Evolutionary conservation across 2,329 filamentous ascomycete genomes (phyloP).

Genomic region (Fusarium sp.): DNA sequence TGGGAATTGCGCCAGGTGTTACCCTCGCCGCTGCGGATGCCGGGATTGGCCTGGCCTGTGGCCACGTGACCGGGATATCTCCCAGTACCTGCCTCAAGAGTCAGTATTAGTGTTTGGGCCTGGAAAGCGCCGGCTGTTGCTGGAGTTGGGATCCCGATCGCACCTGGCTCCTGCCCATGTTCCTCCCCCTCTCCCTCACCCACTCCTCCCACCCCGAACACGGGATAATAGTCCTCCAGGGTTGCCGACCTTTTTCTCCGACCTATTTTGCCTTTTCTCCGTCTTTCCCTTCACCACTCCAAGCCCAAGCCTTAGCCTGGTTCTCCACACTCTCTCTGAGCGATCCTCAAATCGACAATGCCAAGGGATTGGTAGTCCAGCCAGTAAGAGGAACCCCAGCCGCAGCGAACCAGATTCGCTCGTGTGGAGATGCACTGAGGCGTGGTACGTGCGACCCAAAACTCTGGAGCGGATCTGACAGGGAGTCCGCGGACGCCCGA

Average conservation of each 20-base stretch:
- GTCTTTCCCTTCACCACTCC: conserved; percentile 4
- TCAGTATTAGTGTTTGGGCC: not conserved
- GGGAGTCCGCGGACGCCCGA: not conserved
- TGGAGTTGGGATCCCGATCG: conserved; percentile 5
- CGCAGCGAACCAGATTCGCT: conserved; percentile 25
- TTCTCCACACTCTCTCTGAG: not conserved
- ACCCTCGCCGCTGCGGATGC: conserved; percentile 18
- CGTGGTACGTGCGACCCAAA: conserved; percentile 21
- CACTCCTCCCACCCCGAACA: conserved; percentile 24
- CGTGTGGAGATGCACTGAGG: conserved; percentile 8
- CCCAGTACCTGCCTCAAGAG: conserved; percentile 9
- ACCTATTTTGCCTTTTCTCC: not conserved
- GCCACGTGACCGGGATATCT: conserved; percentile 31
- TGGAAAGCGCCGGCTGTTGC: conserved; percentile 27
- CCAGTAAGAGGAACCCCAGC: conserved; percentile 21
- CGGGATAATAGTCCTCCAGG: conserved; percentile 37
- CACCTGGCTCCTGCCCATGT: conserved; percentile 3
- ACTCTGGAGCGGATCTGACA: conserved; percentile 18
- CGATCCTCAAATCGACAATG: not conserved
- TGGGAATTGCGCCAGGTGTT: conserved; percentile 34
- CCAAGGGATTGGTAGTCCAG: conserved; percentile 8
- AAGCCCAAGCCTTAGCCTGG: not conserved
- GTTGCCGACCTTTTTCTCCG: conserved; percentile 6
- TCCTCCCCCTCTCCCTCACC: conserved; percentile 13
- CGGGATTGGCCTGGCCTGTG: conserved; percentile 15